These are phyloP conservation scores for Eimeria sp. DNA, from an alignment of 169 alveolate genomes.

Conservation along the genomic window DNA sequence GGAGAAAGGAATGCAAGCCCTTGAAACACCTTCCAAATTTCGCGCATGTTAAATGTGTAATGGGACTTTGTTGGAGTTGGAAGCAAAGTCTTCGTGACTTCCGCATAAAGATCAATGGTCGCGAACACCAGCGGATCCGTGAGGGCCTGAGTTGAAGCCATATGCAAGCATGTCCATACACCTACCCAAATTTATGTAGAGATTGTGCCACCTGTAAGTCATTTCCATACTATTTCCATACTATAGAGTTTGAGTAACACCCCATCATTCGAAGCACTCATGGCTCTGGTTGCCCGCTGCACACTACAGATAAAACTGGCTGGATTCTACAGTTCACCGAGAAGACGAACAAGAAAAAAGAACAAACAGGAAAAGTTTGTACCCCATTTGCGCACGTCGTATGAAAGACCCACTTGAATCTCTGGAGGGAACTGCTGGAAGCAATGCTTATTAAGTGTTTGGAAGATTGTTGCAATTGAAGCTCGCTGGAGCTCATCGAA, in stretches of 20 bases:
- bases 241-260: background rate
- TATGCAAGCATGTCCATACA: background rate
- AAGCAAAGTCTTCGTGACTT: constrained; percentile 90
- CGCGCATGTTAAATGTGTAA: constrained; percentile 97
- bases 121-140: constrained; percentile 89
- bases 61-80: constrained; percentile 98
- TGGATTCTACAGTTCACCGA: background rate
- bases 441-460: constrained; percentile 90
- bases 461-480: constrained; percentile 92
- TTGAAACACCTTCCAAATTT: constrained; percentile 96
- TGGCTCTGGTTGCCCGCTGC: background rate
- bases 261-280: background rate
- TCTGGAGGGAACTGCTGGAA: constrained; percentile 88
- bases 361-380: background rate
- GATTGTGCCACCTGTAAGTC: too few relatives aligned
- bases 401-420: constrained; percentile 77
- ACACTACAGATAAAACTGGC: background rate
- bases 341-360: background rate
- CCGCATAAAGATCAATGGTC: constrained; percentile 91
- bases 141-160: constrained; percentile 44
- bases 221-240: too few relatives aligned
- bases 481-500: constrained; percentile 92
- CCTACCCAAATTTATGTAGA: background rate
- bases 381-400: background rate
- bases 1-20: constrained; percentile 95